Evolutionary conservation across 345 rosid genomes (phyloP).

Genomic region (Brassica nigra): DNA sequence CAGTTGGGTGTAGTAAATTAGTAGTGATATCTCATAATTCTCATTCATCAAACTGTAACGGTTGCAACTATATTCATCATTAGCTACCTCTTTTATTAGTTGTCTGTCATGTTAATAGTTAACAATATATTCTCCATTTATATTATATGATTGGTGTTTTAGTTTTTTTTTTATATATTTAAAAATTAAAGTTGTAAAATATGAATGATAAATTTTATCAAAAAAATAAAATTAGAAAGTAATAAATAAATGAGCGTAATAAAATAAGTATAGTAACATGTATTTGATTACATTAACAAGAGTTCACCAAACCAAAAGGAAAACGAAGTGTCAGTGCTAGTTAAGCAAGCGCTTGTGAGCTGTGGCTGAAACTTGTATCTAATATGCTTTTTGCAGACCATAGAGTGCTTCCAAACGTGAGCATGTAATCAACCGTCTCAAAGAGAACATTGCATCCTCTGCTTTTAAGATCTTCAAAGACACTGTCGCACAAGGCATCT

Average conservation of each 20-base stretch:
- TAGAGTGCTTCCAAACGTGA: not conserved
- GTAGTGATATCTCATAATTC: not conserved
- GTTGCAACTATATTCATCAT: not conserved
- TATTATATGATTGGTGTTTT: too few relatives aligned
- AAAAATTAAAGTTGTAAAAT: too few relatives aligned
- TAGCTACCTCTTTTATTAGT: not conserved
- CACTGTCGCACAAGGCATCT: not conserved
- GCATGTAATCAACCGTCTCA: not conserved
- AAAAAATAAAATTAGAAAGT: too few relatives aligned
- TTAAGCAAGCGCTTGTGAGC: too few relatives aligned
- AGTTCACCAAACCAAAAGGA: too few relatives aligned
- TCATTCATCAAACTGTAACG: not conserved
- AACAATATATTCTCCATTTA: too few relatives aligned
- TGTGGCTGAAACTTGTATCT: not conserved
- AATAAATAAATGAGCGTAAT: too few relatives aligned
- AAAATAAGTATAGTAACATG: too few relatives aligned
- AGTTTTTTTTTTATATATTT: too few relatives aligned
- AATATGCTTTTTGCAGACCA: not conserved
- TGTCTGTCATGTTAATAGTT: not conserved
- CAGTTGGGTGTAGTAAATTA: not conserved
- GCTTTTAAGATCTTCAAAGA: not conserved
- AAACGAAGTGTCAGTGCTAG: too few relatives aligned
- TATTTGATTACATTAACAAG: too few relatives aligned
- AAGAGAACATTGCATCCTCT: not conserved
- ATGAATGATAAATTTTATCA: too few relatives aligned